Evolutionary conservation across 2,329 filamentous ascomycete genomes (phyloP), one percentile per base, ranked within the genome.

Genomic region (Cryoendolithus antarcticus): DNA sequence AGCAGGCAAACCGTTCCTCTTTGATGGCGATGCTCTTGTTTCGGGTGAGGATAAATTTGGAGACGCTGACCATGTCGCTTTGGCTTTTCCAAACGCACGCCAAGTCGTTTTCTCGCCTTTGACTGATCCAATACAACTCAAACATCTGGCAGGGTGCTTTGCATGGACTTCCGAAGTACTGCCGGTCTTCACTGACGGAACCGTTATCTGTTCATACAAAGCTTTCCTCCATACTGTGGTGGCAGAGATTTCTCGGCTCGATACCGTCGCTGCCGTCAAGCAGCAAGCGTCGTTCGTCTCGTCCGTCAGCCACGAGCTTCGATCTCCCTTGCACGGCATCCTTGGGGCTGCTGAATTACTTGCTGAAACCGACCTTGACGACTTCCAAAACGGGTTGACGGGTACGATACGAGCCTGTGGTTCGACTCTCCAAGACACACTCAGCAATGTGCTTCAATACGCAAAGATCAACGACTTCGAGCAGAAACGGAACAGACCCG

Each of bases 261-360:
- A 58, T 24, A 60, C 59, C 12, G 47, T 61, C 13, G 53, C 54
- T 6, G 57, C 61, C 7, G 66, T 70, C 32, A 62, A 63, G 36
- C 61, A 64, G 9, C 71, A 72, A 38, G 62, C 62, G 0, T 67
- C 69, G 3, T 67, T 72, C 13, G 62, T 72, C 8, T 62, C 64
- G 0, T 66, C 62, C 0, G 64, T 71, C n/a, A 66, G 61, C 30
- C 69, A 72, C 45, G 69, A 72, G 42, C 54, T 72, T 4, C 57
- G 66, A 34, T 65, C 52, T 28, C 69, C 59, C 19, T 50, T 62
- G 28, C 69, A 63, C 35, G 66, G 64, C 24, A 63, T 65, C 31
- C 55, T 67, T 6, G 68, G 66, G 1, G 66, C 62, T 11, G 56
- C 63, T 2, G 68, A 72, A 44, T 60, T 72, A 3, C 46, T 72